Evolutionary conservation across 768 basidiomycete species (phyloP).

Genomic region (Boletus sp.): DNA sequence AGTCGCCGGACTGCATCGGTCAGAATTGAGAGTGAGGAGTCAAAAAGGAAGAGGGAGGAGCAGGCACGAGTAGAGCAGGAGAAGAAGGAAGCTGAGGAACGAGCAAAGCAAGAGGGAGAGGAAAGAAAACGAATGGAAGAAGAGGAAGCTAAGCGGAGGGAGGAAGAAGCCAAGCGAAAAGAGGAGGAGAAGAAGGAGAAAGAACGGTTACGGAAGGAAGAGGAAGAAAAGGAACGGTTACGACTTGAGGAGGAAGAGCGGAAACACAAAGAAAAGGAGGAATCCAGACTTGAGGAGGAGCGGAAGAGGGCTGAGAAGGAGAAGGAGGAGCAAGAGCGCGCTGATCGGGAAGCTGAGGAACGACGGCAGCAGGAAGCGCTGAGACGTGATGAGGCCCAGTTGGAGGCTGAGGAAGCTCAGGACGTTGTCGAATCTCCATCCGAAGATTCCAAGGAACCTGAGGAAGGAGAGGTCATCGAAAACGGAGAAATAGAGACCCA

Average conservation of each 20-base stretch:
- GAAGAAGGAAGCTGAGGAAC: conserved; percentile 38
- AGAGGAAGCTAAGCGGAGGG: conserved; percentile 41
- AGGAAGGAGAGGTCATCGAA: conserved; percentile 37
- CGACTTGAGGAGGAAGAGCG: conserved; percentile 35
- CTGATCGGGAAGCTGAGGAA: conserved; percentile 35
- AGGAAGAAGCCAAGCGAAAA: conserved; percentile 39
- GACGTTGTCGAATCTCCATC: conserved; percentile 33
- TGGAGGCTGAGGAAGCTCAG: conserved; percentile 38
- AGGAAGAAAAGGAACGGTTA: conserved; percentile 37
- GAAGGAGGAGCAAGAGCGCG: conserved; percentile 43
- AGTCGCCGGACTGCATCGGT: conserved; percentile 37
- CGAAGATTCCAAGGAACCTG: conserved; percentile 47
- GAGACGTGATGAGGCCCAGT: conserved; percentile 21
- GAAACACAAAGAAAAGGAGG: conserved; percentile 26
- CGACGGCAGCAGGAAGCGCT: conserved; percentile 22
- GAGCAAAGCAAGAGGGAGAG: conserved; percentile 34
- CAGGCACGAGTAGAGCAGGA: conserved; percentile 41
- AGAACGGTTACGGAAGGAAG: conserved; percentile 35
- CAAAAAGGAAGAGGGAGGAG: conserved; percentile 47
- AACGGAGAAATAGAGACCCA: conserved; percentile 28
- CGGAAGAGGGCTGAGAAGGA: conserved; percentile 29
- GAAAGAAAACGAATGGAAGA: conserved; percentile 40
- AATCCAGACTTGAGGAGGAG: conserved; percentile 31
- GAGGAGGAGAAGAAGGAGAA: conserved; percentile 43
- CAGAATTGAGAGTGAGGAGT: conserved; percentile 63